Percentiles rank a stretch among this genome's conserved stretches.
These are phyloP conservation scores for Moricandia moricandioides DNA, from an alignment of 345 rosid genomes.

Conservation along the genomic window DNA sequence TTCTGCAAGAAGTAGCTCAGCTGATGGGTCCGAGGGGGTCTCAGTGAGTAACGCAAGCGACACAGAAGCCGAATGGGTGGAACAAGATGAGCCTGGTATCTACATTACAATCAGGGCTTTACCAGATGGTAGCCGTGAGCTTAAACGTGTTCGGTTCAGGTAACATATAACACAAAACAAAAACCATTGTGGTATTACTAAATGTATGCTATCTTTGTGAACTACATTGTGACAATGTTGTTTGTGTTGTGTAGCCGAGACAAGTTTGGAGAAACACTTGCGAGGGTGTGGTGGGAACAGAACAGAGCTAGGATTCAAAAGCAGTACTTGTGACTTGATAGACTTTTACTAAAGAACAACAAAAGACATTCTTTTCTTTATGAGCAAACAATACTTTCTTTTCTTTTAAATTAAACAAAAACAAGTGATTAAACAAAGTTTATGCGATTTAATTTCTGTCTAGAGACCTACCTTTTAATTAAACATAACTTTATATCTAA, in stretches of 20 bases:
- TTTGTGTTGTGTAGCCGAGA: conserved; percentile 64
- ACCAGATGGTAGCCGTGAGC: conserved; percentile 77
- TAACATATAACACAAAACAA: conserved; percentile 11
- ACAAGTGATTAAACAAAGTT: neutral
- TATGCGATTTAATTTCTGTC: neutral
- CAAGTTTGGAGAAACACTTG: conserved; percentile 75
- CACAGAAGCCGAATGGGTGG: conserved; percentile 88
- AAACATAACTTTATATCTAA: neutral
- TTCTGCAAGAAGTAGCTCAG: conserved; percentile 64
- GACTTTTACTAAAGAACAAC: neutral
- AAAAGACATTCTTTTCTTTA: neutral
- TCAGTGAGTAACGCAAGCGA: conserved; percentile 94
- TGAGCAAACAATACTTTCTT: neutral
- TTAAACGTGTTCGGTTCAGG: conserved; percentile 97
- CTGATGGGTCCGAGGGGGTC: conserved; percentile 67
- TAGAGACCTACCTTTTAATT: neutral
- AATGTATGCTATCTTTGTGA: neutral
- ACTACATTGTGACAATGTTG: conserved; percentile 25
- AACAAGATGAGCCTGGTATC: conserved; percentile 91
- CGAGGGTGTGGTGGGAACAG: conserved; percentile 96
- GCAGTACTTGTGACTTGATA: conserved; percentile 64
- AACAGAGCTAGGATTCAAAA: conserved; percentile 89
- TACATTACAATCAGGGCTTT: conserved; percentile 80
- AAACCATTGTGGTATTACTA: neutral
- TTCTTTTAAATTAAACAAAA: neutral